phyloP scores from a whole-genome alignment of 169 alveolate genomes.

The Eimeria praecox region DNA sequence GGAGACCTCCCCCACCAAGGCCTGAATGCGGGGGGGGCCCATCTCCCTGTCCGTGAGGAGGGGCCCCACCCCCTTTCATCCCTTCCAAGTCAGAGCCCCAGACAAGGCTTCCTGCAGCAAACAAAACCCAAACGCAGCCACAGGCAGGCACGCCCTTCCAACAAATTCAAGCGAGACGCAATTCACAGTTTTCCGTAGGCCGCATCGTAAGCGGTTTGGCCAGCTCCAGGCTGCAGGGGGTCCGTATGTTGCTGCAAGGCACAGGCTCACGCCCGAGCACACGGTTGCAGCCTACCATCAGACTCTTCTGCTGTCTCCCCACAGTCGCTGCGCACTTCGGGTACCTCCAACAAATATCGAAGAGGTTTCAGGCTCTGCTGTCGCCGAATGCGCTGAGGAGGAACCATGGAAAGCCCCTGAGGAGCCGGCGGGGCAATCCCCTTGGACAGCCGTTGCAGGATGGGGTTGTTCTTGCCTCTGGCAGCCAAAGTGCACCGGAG shows the following conservation, averaged over 20 bases:
- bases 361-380: constrained; percentile 47
- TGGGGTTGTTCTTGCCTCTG: constrained; percentile 56
- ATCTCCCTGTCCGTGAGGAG: constrained; percentile 26
- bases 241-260: not conserved
- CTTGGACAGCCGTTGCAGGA: not conserved
- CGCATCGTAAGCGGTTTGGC: not conserved
- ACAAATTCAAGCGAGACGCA: not conserved
- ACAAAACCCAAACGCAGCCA: not conserved
- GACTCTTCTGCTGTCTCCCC: constrained; percentile 45
- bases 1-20: constrained; percentile 2
- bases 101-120: constrained; percentile 17
- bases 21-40: not conserved
- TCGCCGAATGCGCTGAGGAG: constrained; percentile 40
- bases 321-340: constrained; percentile 53
- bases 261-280: not conserved
- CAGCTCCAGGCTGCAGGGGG: not conserved
- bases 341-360: constrained; percentile 14
- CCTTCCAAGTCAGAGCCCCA: constrained; percentile 60
- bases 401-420: not conserved
- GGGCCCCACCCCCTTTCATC: not conserved
- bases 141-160: not conserved
- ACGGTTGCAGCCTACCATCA: constrained; percentile 18
- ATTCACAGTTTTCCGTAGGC: not conserved
- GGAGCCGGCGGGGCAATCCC: not conserved
- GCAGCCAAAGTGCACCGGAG: constrained; percentile 70